phyloP scores from a whole-genome alignment of 2,329 filamentous ascomycete species.

The Phoma herbarum region DNA sequence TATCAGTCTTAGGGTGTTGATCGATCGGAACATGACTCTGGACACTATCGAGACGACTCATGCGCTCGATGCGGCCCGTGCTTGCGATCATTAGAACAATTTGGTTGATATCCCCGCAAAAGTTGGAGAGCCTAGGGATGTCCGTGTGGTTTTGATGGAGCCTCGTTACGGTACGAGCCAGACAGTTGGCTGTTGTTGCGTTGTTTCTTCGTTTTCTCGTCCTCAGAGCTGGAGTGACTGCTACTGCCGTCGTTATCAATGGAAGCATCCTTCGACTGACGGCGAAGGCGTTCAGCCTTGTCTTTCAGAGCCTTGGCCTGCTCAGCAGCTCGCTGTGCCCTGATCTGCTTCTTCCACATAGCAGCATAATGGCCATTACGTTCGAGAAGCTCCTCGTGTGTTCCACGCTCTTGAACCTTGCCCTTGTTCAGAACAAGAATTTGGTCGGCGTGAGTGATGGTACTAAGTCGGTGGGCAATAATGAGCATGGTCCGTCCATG shows the following conservation, averaged over 20 bases:
- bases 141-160: constrained; percentile 37
- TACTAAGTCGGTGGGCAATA: constrained; percentile 77
- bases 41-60: not conserved
- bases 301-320: constrained; percentile 60
- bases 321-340: constrained; percentile 59
- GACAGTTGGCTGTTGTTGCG: constrained; percentile 12
- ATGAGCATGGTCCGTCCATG: constrained; percentile 91
- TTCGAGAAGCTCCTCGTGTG: constrained; percentile 60
- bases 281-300: constrained; percentile 59
- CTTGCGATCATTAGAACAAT: not conserved
- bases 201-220: constrained; percentile 41
- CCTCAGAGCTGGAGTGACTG: constrained; percentile 44
- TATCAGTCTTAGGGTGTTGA: not conserved
- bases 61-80: not conserved
- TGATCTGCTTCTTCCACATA: constrained; percentile 64
- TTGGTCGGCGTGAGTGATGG: constrained; percentile 64
- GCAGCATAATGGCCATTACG: constrained; percentile 56
- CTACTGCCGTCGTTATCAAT: constrained; percentile 53
- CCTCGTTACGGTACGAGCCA: constrained; percentile 24
- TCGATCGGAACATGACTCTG: not conserved
- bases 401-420: constrained; percentile 61
- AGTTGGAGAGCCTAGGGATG: constrained; percentile 34
- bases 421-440: constrained; percentile 65
- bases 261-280: constrained; percentile 57
- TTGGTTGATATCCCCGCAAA: not conserved